phyloP scores from a whole-genome alignment of 306 rosid genomes.

The Cotoneaster glaucophyllus region DNA sequence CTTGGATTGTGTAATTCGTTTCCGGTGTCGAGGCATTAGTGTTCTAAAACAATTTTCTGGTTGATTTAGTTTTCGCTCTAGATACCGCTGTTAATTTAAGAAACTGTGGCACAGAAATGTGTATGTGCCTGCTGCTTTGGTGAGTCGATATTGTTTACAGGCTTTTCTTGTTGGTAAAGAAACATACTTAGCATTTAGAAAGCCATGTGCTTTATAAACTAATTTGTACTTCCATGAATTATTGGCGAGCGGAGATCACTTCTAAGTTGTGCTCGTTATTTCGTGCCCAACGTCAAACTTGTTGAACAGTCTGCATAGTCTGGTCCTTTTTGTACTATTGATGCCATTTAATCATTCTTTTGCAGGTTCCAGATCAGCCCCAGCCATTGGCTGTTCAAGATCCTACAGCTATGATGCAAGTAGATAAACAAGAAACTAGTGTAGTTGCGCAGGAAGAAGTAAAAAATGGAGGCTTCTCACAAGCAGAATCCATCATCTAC shows the following conservation, averaged over 20 bases:
- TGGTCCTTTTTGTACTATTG: conserved; percentile 6
- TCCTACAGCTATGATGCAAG: conserved; percentile 39
- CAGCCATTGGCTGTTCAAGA: conserved; percentile 33
- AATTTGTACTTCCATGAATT: background rate
- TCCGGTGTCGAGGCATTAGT: background rate
- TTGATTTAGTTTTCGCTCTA: background rate
- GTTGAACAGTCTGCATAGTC: background rate
- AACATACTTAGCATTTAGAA: background rate
- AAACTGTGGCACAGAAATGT: background rate
- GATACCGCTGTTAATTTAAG: background rate
- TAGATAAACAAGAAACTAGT: conserved; percentile 38
- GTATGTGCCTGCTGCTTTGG: background rate
- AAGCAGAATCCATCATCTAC: conserved; percentile 49
- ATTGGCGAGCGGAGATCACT: background rate
- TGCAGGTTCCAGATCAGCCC: conserved; percentile 35
- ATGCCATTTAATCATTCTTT: background rate
- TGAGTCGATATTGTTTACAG: background rate
- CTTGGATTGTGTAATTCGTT: background rate
- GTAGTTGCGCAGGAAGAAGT: conserved; percentile 18
- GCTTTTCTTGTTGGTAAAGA: background rate
- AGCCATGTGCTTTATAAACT: background rate
- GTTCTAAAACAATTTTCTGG: background rate
- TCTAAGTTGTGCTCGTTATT: background rate
- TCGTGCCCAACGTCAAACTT: background rate
- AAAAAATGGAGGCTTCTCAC: conserved; percentile 41